These are phyloP conservation scores for Mimosa pudica DNA, from an alignment of 306 rosid genomes.

Conservation along the genomic window DNA sequence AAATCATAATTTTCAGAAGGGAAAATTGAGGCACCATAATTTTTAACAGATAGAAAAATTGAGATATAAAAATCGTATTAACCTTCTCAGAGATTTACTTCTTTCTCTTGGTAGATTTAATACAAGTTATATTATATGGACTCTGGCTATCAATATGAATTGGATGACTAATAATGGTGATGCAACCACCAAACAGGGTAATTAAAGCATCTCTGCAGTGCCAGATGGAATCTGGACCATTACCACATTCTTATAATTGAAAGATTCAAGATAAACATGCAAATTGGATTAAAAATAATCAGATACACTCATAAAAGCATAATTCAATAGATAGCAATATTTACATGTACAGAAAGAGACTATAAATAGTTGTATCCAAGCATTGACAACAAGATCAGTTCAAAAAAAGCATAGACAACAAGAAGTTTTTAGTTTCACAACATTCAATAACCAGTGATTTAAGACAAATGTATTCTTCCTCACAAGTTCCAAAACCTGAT, in stretches of 20 bases:
- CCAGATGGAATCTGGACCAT: neutral
- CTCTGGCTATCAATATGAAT: neutral
- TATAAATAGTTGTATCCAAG: neutral
- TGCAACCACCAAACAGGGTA: constrained; percentile 28
- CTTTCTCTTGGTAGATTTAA: neutral
- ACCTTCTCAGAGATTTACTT: neutral
- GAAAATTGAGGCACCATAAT: neutral
- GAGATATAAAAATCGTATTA: neutral
- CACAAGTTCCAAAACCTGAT: neutral
- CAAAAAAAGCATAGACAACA: neutral
- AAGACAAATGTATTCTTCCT: constrained; percentile 18
- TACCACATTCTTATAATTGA: no score
- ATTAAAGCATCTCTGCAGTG: constrained; percentile 12
- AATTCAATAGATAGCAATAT: constrained; percentile 8
- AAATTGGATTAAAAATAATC: no score
- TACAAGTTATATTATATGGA: neutral
- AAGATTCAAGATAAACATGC: no score
- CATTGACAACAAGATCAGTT: constrained; percentile 1
- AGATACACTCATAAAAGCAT: neutral
- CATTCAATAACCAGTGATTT: constrained; percentile 6
- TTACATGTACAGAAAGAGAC: neutral
- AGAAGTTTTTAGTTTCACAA: neutral
- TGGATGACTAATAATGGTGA: constrained; percentile 32
- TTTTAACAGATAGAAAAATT: neutral
- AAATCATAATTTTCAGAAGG: neutral